Base-by-base conservation (phyloP, 495 filamentous ascomycete species). In the Pyronema domesticum region DNA sequence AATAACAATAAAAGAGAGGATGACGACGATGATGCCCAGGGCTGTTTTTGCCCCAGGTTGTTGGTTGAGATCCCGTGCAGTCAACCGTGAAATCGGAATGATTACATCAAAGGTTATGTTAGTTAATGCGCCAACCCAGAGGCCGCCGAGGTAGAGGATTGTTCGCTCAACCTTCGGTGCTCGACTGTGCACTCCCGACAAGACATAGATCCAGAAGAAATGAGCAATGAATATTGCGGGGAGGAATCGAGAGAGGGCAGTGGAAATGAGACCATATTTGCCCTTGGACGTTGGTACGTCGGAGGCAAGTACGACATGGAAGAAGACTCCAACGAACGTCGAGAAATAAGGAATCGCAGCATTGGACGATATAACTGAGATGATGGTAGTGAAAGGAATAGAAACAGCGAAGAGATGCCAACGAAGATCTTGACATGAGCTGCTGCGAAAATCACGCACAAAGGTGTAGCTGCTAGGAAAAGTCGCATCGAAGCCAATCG, bases 71-170 rank as follows among this genome's bases (percentile, higher is more conserved):
- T 93, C 87, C 60, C 82, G 77, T 0, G 76, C 73, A 0, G 83
- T 93, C 7, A 94, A 71, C 17, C 87, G 78, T 57, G 82, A 72
- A 59, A 94, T 82, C 3, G 86, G 86, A 58, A 94, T 87, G 68
- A 80, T 76, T 6, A 68, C 69, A 43, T 83, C 81, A 61, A 94
- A 80, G 0, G 86, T 91, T 59, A 88, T 82, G 61, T 93, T 94
- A 42, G 81, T 83, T 52, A 94, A 68, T 0, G 82, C 78, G 14
- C 83, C 86, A 55, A 91, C 74, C 78, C 88, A 93, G 55, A 78
- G 78, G 13, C 74, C 74, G 0, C 82, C 80, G 10, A 91, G 68
- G 74, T 80, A 91, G 37, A 89, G 69, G 7, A 91, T 60, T 0
- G 82, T 78, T 69, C 82, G 86, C 56, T 84, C 81, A 23, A 84